Evolutionary conservation across 2,329 filamentous ascomycete genomes (phyloP), one percentile per base, ranked within the genome.

Genomic region (Talaromyces rugulosus): DNA sequence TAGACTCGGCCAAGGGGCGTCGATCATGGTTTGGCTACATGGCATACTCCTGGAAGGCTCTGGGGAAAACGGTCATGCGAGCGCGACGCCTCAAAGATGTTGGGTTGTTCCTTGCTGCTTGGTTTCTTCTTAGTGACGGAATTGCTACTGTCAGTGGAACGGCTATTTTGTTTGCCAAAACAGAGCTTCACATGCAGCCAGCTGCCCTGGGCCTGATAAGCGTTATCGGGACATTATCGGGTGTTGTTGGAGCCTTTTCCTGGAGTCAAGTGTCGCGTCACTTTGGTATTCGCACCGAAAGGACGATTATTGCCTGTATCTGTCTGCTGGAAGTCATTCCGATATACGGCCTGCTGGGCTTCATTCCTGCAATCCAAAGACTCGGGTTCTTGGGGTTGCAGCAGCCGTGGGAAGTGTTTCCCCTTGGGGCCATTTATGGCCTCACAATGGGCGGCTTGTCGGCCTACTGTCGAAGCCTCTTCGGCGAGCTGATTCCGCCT

Each of bases 371-470:
- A 6, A 83, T 99, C 54, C 84, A 87, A 68, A 79, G 82, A 7
- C 86, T 89, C 75, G 93, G 92, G 0, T 87, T 91, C 5, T 78
- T 92, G 47, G 95, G 95, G 1, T 82, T 99, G n/a, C 92, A 96
- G 75, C 88, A 95, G 72, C 89, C 91, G 3, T 96, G 92, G 91
- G 95, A 99, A 70, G 97, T 99, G 91, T 98, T 95, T 69, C 91
- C 91, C 0, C 78, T 99, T 0, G 93, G 92, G 0, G 90, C 90
- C 3, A 86, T 98, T 12, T 98, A 97, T 74, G 95, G 95, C 0
- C 86, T 99, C 56, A 93, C 98, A 1, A 86, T 98, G 33, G 95
- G 95, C n/a, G 95, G 95, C 0, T 79, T 99, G 47, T 92, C 90
- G 62, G 90, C 89, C 28, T 97, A 98, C 76, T 98, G 95, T 72